Conservation (phyloP, 371 early-diverging fungal species). For the Mucor velutinosus region DNA sequence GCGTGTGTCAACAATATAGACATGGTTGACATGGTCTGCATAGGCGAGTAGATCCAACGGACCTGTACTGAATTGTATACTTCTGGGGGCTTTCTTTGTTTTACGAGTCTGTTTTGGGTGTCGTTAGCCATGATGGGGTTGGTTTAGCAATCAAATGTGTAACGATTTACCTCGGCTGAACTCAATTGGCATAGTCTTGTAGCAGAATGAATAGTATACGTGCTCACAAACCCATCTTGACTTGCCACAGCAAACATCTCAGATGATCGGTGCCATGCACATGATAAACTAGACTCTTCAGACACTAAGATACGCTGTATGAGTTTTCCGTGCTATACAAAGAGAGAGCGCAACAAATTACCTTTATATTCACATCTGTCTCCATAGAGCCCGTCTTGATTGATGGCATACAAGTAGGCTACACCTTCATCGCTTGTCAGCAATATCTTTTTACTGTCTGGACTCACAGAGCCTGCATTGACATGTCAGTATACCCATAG, state of each 20-base stretch:
- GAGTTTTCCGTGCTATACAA: too few relatives aligned
- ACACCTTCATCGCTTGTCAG: constrained; percentile 86
- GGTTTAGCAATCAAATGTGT: neutral
- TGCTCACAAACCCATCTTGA: constrained; percentile 74
- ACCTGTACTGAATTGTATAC: constrained; percentile 80
- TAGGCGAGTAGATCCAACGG: constrained; percentile 78
- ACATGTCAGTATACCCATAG: neutral
- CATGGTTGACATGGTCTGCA: constrained; percentile 79
- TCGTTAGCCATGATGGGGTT: constrained; percentile 2
- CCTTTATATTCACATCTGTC: constrained; percentile 53
- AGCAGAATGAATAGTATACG: constrained; percentile 63
- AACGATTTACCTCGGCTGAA: constrained; percentile 15
- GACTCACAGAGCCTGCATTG: constrained; percentile 71
- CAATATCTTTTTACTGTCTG: constrained; percentile 76
- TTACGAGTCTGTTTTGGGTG: constrained; percentile 43
- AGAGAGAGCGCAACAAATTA: neutral
- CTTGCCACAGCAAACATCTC: constrained; percentile 77
- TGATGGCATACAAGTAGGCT: constrained; percentile 66
- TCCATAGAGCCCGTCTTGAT: constrained; percentile 53
- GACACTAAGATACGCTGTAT: constrained; percentile 26
- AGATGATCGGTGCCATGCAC: constrained; percentile 78
- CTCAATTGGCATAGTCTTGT: constrained; percentile 50
- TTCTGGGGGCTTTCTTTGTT: constrained; percentile 78
- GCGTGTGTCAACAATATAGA: constrained; percentile 81
- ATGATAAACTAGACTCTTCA: constrained; percentile 40